Conservation (phyloP, 805 yeast species). For the Yamadazyma scolyti region DNA sequence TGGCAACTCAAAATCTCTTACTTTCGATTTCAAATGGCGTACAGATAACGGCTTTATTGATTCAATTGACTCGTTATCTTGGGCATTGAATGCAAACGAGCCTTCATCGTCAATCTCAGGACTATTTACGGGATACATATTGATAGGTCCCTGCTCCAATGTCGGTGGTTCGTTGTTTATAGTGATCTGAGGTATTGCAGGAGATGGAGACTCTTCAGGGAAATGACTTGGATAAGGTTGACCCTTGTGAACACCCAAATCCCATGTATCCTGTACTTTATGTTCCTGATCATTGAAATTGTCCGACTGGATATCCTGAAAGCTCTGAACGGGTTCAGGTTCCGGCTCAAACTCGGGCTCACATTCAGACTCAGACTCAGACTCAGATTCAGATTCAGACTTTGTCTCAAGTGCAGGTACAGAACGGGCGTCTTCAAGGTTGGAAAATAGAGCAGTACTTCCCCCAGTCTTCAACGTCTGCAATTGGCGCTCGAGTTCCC, state of each 20-base stretch:
- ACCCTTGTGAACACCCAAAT: too few relatives aligned
- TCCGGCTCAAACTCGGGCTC: too few relatives aligned
- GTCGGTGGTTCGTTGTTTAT: too few relatives aligned
- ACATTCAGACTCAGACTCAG: too few relatives aligned
- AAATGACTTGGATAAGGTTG: slow-evolving; percentile 4
- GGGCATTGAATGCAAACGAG: slow-evolving; percentile 1
- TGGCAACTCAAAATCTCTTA: slow-evolving; percentile 8
- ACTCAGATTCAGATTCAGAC: too few relatives aligned
- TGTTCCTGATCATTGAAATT: too few relatives aligned
- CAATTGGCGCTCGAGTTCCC: slow-evolving; percentile 37
- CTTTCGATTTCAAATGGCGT: slow-evolving; percentile 9
- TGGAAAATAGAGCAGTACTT: slow-evolving; percentile 7
- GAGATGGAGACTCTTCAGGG: slow-evolving; percentile 3
- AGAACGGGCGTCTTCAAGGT: neutral
- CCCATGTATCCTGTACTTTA: too few relatives aligned
- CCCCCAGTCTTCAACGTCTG: slow-evolving; percentile 27
- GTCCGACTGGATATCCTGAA: too few relatives aligned
- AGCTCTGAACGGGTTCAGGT: too few relatives aligned
- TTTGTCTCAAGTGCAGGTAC: too few relatives aligned
- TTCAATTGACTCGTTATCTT: slow-evolving; percentile 12
- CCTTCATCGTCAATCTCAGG: neutral
- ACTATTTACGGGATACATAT: neutral
- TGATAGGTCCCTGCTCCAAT: neutral
- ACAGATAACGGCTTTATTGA: slow-evolving; percentile 19
- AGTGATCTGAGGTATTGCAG: too few relatives aligned